Evolutionary conservation across 2,329 filamentous ascomycete species (phyloP), one percentile per base, ranked within the genome.

Genomic region (Catunica adiposa): DNA sequence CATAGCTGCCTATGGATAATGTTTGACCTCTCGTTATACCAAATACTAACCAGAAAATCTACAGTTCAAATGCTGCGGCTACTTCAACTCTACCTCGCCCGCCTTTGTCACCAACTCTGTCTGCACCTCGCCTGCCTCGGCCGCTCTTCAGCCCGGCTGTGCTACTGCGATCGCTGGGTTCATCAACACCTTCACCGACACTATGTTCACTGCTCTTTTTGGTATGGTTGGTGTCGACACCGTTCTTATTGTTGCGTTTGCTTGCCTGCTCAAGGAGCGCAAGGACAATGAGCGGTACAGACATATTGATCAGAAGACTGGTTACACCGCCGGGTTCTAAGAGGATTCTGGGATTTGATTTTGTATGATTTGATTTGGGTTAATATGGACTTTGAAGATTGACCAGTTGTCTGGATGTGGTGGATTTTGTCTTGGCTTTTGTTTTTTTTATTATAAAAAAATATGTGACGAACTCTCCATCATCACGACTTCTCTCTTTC

Each of bases 31-130:
- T n/a, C n/a, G n/a, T n/a, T 46, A 3, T 17, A 22, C 25, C 29
- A 11, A 47, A 23, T 23, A 22, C 23, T 38, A 51, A 53, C 56
- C 46, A 58, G 48, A 40, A 9, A 15, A 9, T 38, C 2, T 31
- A 17, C 63, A 88, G 80, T 89, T 90, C 66, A 66, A 79, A 62
- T 92, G 86, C 77, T 92, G 86, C 63, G 86, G 86, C 59, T 92
- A 86, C 70, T 70, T 78, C 62, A 87, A 89, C 69, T 79, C 76
- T 66, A 83, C 81, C 3, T 75, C 78, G 11, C 83, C 84, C 9
- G 79, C 82, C 53, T 90, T 89, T 65, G 73, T 87, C 60, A 79
- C 77, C 56, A 82, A 89, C 62, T 61, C 67, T 4, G 78, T 75
- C 1, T 92, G 86, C 66, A 75, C 79, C 8, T 86, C 80, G 64